Percentiles rank a stretch among this genome's conserved stretches.
Conservation (phyloP, 805 yeast genomes). For the Ogataea chonburiensis region DNA sequence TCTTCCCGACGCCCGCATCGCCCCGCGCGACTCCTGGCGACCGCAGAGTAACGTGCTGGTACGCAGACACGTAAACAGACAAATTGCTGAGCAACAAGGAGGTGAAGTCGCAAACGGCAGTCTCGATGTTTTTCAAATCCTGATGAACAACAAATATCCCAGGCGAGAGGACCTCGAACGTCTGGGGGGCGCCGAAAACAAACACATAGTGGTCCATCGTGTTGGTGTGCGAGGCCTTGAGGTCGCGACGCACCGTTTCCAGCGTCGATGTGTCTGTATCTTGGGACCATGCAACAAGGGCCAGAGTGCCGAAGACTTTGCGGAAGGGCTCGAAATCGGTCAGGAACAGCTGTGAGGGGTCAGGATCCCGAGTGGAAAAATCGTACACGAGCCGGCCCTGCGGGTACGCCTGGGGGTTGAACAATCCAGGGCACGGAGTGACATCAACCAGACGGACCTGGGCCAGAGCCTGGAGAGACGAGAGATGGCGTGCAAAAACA, state of each 20-base stretch:
- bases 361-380: constrained; percentile 51
- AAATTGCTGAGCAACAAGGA: constrained; percentile 60
- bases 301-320: constrained; percentile 64
- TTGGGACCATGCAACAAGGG: constrained; percentile 37
- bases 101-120: constrained; percentile 72
- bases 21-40: constrained; percentile 61
- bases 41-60: constrained; percentile 74
- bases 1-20: constrained; percentile 21
- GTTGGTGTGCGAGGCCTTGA: constrained; percentile 48
- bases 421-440: constrained; percentile 59
- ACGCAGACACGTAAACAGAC: constrained; percentile 68
- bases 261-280: constrained; percentile 27
- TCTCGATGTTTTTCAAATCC: constrained; percentile 42
- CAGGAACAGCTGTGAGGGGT: constrained; percentile 49
- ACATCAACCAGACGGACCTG: constrained; percentile 78
- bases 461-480: constrained; percentile 44
- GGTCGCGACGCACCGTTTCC: constrained; percentile 33
- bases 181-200: constrained; percentile 49
- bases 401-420: constrained; percentile 86
- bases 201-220: constrained; percentile 55
- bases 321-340: constrained; percentile 91
- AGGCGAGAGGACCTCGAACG: constrained; percentile 5
- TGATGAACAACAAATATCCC: constrained; percentile 21
- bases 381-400: constrained; percentile 69
- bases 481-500: constrained; percentile 44